A percentile compares a stretch with the other conserved stretches of the same genome.
phyloP scores from a whole-genome alignment of 208 protist genomes.

The Acanthamoeba healyi region DNA sequence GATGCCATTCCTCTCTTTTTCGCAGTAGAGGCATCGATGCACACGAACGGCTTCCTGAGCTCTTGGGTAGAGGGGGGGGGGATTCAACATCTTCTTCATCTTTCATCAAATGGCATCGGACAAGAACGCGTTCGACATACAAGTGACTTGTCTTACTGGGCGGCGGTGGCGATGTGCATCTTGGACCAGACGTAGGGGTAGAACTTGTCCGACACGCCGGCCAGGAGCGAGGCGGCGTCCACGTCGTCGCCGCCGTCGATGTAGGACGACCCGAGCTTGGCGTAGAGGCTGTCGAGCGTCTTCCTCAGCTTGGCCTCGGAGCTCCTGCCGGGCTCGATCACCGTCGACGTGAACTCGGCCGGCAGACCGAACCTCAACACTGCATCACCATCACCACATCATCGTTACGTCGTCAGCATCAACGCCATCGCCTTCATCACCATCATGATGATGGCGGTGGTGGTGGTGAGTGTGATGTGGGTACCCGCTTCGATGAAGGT shows the following conservation, averaged over 20 bases:
- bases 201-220: conserved; percentile 78
- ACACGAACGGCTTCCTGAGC: too few species aligned
- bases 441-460: too few species aligned
- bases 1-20: not conserved
- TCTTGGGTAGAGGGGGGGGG: too few species aligned
- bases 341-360: conserved; percentile 78
- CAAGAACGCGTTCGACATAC: not conserved
- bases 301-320: conserved; percentile 57
- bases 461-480: not conserved
- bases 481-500: conserved; percentile 83
- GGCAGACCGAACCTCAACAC: conserved; percentile 87
- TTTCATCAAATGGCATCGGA: too few species aligned
- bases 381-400: not conserved
- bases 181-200: conserved; percentile 84
- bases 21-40: not conserved
- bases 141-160: not conserved
- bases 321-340: conserved; percentile 71
- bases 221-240: conserved; percentile 3
- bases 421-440: too few species aligned
- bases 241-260: conserved; percentile 12
- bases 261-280: not conserved
- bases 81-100: not conserved
- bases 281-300: conserved; percentile 72
- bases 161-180: conserved; percentile 8
- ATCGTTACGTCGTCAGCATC: too few species aligned